These are phyloP conservation scores for Penicillium sp. DNA, from an alignment of 2,329 filamentous ascomycete genomes.

Conservation along the genomic window DNA sequence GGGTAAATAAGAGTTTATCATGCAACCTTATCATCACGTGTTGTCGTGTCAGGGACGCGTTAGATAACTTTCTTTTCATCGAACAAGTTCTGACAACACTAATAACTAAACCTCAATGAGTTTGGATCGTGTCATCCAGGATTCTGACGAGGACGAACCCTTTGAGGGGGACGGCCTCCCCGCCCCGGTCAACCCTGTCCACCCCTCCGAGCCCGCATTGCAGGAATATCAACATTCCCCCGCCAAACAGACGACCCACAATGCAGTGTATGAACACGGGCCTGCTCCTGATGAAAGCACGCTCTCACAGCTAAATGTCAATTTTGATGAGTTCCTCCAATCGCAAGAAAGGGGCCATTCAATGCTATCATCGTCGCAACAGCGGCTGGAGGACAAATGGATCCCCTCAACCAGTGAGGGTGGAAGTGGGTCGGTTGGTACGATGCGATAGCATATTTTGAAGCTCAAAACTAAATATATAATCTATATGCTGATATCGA, in stretches of 20 bases:
- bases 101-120: constrained; percentile 29
- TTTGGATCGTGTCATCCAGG: constrained; percentile 41
- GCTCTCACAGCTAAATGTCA: constrained; percentile 28
- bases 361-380: constrained; percentile 31
- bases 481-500: background rate
- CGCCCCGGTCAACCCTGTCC: constrained; percentile 20
- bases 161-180: constrained; percentile 28
- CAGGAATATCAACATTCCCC: constrained; percentile 13
- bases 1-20: background rate
- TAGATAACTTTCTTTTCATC: background rate
- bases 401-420: constrained; percentile 26
- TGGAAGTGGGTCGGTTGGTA: constrained; percentile 33
- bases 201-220: constrained; percentile 14
- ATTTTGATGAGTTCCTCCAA: constrained; percentile 41
- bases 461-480: background rate
- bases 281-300: constrained; percentile 6
- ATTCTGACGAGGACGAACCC: constrained; percentile 45
- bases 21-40: constrained; percentile 35
- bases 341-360: constrained; percentile 25
- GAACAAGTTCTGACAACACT: background rate
- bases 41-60: constrained; percentile 25
- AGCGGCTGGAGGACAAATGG: constrained; percentile 36
- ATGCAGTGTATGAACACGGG: constrained; percentile 4
- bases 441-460: constrained; percentile 7
- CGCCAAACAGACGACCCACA: constrained; percentile 9